A percentile compares a stretch with the other conserved stretches of the same genome.
These are phyloP conservation scores for Neohortaea acidophila DNA, from an alignment of 495 filamentous ascomycete species.

Conservation along the genomic window DNA sequence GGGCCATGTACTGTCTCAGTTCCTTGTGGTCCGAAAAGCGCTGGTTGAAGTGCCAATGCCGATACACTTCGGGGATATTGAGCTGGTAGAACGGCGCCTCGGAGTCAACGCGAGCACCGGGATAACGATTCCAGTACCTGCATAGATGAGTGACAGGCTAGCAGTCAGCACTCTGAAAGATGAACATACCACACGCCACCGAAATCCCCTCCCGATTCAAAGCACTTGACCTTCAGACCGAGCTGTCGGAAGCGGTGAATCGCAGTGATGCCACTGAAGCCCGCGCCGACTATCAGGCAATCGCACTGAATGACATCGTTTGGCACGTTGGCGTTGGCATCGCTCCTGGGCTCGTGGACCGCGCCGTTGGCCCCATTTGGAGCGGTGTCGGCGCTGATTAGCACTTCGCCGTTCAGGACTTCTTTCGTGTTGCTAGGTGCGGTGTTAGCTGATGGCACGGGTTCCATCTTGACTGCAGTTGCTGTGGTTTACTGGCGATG, in stretches of 20 bases:
- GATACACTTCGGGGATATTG: slow-evolving; percentile 9
- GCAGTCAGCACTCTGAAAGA: too few species aligned
- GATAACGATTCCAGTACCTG: slow-evolving; percentile 13
- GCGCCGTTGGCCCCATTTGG: neutral
- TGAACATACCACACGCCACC: slow-evolving; percentile 13
- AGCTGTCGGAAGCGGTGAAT: slow-evolving; percentile 12
- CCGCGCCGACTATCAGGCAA: slow-evolving; percentile 15
- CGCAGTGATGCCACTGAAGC: slow-evolving; percentile 15
- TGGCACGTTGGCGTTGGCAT: neutral
- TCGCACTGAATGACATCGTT: slow-evolving; percentile 5
- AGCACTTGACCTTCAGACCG: slow-evolving; percentile 14
- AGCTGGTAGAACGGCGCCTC: slow-evolving; percentile 10
- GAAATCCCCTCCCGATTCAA: slow-evolving; percentile 11
- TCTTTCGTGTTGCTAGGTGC: neutral
- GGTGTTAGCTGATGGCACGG: too few species aligned
- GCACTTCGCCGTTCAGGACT: neutral
- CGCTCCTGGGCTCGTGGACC: neutral
- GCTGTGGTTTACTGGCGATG: too few species aligned
- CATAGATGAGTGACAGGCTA: too few species aligned
- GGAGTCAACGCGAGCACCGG: slow-evolving; percentile 10
- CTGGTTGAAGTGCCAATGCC: slow-evolving; percentile 7
- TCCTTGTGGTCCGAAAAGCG: slow-evolving; percentile 10
- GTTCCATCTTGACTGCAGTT: too few species aligned
- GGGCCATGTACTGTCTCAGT: slow-evolving; percentile 21
- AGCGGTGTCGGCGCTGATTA: neutral